A percentile compares a stretch with the other conserved stretches of the same genome.
Evolutionary conservation across 2,329 filamentous ascomycete species (phyloP).

Genomic region (Xylariaceae sp.): DNA sequence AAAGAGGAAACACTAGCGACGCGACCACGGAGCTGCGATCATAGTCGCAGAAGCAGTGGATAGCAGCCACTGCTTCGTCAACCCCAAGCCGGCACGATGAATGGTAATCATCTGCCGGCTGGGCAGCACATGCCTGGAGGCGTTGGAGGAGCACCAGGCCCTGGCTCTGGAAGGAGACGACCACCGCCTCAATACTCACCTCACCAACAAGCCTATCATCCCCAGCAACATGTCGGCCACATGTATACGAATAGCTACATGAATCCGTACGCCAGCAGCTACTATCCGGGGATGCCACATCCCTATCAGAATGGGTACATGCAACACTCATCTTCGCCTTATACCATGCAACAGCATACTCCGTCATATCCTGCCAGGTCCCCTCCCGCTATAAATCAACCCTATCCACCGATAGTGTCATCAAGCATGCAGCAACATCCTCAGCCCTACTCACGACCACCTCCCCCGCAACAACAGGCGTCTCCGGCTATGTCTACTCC

Average conservation of each 20-base stretch:
- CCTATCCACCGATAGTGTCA: slow-evolving; percentile 49
- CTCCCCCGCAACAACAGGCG: slow-evolving; percentile 31
- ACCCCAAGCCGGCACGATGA: slow-evolving; percentile 72
- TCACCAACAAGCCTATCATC: slow-evolving; percentile 32
- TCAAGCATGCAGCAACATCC: slow-evolving; percentile 32
- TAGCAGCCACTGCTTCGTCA: slow-evolving; percentile 27
- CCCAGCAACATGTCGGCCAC: slow-evolving; percentile 23
- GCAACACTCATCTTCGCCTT: slow-evolving; percentile 40
- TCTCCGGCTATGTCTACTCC: slow-evolving; percentile 54
- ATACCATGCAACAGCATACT: slow-evolving; percentile 37
- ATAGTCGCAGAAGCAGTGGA: slow-evolving; percentile 24
- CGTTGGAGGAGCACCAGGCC: slow-evolving; percentile 26
- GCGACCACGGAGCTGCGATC: too few relatives aligned
- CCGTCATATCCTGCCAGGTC: slow-evolving; percentile 29
- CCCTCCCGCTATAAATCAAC: slow-evolving; percentile 40
- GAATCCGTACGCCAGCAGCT: slow-evolving; percentile 44
- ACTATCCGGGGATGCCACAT: slow-evolving; percentile 53
- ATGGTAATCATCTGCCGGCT: slow-evolving; percentile 71
- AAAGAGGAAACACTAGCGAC: neutral
- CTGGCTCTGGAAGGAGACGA: slow-evolving; percentile 32
- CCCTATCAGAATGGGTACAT: slow-evolving; percentile 53
- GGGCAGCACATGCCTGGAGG: slow-evolving; percentile 57
- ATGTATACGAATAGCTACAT: slow-evolving; percentile 48
- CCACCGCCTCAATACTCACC: slow-evolving; percentile 33
- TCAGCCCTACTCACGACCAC: slow-evolving; percentile 43